Evolutionary conservation across 2,329 filamentous ascomycete species (phyloP), one percentile per base, ranked within the genome.

Genomic region (Trichoderma guizhouense): DNA sequence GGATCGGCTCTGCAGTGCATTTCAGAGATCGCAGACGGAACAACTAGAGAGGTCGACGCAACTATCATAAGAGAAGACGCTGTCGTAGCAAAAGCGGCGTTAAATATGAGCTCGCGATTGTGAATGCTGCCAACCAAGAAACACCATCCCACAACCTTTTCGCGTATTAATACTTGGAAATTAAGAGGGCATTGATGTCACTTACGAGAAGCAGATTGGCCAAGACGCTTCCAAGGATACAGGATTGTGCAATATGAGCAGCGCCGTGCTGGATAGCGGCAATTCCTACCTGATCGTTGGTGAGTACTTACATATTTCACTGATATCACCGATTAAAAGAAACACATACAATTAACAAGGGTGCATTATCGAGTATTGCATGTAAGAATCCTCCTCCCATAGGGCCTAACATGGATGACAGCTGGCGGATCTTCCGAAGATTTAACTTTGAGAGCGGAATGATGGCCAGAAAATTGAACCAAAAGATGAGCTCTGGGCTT

Each of bases 161-260:
- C 2, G 11, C 9, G 5, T n/a, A 18, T 47, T 26, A 39, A 24
- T 15, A 14, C 2, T 21, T 15, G 5, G 32, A 8, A 43, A 4
- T 3, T 4, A 12, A 18, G 12, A 26, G 5, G 5, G 2, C 3
- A 30, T 5, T 43, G 7, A 43, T 5, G 18, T 2, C 7, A n/a
- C 69, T 71, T 43, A 71, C 69, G 21, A 71, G 69, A 51, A 71
- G 69, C n/a, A 71, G 69, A 32, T 71, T 71, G 24, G 69, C 69
- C 53, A 71, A 28, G 21, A 71, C 51, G 11, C 69, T 71, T 4
- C 69, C 69, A 9, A 71, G 32, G 4, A 71, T 51, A 28, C 69
- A 71, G 2, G 61, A 71, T 21, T 71, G 69, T 32, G 69, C 69
- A 24, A 71, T 57, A 36, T 57, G 69, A 15, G 61, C 34, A 7